Evolutionary conservation across 306 rosid species (phyloP).

Genomic region (Arachis hypogaea): DNA sequence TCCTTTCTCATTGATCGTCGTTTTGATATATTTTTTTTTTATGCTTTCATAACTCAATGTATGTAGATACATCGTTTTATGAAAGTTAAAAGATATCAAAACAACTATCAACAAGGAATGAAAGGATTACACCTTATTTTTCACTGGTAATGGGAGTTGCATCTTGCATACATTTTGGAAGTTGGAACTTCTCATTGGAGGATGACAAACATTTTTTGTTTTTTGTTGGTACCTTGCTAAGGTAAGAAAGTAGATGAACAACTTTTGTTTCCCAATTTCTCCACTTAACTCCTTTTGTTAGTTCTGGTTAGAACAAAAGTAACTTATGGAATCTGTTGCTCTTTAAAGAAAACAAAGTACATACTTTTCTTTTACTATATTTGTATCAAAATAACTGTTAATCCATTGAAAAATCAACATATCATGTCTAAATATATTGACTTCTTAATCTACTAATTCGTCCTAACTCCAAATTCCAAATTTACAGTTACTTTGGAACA

Average conservation of each 20-base stretch:
- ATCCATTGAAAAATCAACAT: too few species aligned
- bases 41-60: too few species aligned
- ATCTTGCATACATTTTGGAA: conserved; percentile 30
- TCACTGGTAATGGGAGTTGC: conserved; percentile 14
- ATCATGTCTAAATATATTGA: too few species aligned
- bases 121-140: not conserved
- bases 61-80: too few species aligned
- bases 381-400: too few species aligned
- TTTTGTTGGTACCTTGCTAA: conserved; percentile 25
- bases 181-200: conserved; percentile 37
- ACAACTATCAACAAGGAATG: too few species aligned
- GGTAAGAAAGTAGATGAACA: conserved; percentile 4
- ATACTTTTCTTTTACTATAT: not conserved
- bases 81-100: too few species aligned
- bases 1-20: not conserved
- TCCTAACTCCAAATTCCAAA: too few species aligned
- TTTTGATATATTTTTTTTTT: too few species aligned
- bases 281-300: conserved; percentile 7
- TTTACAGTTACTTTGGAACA: too few species aligned
- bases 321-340: conserved; percentile 14
- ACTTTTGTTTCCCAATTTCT: conserved; percentile 1
- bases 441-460: too few species aligned
- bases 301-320: not conserved
- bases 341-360: not conserved
- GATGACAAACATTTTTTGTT: conserved; percentile 32